Conservation (phyloP, 371 early-diverging fungal genomes). For the Actinomucor elegans region DNA sequence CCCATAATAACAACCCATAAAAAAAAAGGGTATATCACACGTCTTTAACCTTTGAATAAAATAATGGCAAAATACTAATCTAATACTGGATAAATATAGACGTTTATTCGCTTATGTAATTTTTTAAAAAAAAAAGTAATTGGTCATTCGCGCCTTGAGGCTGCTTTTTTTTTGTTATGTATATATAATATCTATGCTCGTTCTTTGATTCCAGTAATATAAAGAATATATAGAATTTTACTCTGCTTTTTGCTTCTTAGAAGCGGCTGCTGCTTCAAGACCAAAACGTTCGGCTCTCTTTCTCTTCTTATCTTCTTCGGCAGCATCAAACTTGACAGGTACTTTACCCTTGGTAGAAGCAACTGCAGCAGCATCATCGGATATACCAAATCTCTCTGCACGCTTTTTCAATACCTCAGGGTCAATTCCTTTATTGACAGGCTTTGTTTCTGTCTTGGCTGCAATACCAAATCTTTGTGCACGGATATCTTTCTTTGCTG, state of each 20-base stretch:
- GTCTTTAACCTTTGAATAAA: too few species aligned
- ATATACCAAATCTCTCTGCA: slow-evolving; percentile 51
- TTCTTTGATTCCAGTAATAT: too few species aligned
- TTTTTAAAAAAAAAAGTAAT: not conserved
- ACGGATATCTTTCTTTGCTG: slow-evolving; percentile 41
- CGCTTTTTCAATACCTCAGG: slow-evolving; percentile 52
- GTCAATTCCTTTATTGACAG: slow-evolving; percentile 27
- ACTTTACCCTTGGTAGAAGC: slow-evolving; percentile 14
- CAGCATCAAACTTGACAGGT: slow-evolving; percentile 30
- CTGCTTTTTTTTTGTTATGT: too few species aligned
- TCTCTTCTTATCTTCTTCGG: slow-evolving; percentile 67
- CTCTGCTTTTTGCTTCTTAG: slow-evolving; percentile 22
- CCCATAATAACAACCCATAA: too few species aligned
- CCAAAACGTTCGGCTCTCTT: slow-evolving; percentile 65
- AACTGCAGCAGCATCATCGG: not conserved
- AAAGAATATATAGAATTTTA: too few species aligned
- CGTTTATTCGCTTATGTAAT: too few species aligned
- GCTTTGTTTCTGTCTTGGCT: not conserved
- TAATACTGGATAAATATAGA: too few species aligned
- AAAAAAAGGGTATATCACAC: too few species aligned
- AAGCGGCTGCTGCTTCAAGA: slow-evolving; percentile 31
- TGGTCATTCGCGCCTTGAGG: too few species aligned
- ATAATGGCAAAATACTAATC: too few species aligned
- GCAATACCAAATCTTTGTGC: slow-evolving; percentile 42
- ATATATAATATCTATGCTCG: too few species aligned